Percentiles rank a stretch among this genome's conserved stretches.
phyloP scores from a whole-genome alignment of 164 flowering plant species.

The Magnolia officinalis region DNA sequence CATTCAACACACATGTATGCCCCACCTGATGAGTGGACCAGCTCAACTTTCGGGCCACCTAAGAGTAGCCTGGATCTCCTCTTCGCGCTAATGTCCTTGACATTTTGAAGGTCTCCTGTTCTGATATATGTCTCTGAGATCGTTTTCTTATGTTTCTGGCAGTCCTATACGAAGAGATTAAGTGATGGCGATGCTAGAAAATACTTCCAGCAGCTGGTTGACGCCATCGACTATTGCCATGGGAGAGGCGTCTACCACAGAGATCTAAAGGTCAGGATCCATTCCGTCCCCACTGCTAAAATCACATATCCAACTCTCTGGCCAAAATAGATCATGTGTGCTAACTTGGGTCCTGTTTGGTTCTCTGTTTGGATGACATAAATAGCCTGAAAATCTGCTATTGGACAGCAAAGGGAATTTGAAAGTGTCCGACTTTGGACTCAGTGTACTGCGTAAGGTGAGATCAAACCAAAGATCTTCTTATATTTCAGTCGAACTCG shows the following conservation, averaged over 20 bases:
- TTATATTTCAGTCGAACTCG: neutral
- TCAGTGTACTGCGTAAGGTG: constrained; percentile 64
- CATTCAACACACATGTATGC: too few species aligned
- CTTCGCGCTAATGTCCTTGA: too few species aligned
- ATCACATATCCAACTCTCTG: neutral
- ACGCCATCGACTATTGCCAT: constrained; percentile 85
- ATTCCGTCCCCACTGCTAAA: neutral
- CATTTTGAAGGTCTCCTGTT: neutral
- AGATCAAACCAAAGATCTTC: neutral
- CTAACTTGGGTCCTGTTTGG: constrained; percentile 6
- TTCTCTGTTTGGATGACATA: neutral
- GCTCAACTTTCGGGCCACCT: too few species aligned
- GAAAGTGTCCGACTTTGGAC: constrained; percentile 87
- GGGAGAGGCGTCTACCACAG: constrained; percentile 81
- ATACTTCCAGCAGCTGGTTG: constrained; percentile 79
- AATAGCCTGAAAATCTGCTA: constrained; percentile 84
- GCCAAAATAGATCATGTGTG: neutral
- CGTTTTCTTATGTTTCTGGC: neutral
- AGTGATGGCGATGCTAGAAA: constrained; percentile 68
- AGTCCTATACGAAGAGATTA: constrained; percentile 48
- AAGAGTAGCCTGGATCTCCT: too few species aligned
- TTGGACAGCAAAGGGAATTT: constrained; percentile 64
- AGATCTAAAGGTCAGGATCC: constrained; percentile 64
- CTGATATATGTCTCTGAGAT: neutral
- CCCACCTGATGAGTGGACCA: neutral